Conservation (phyloP, 768 basidiomycete genomes). For the Mrakia gelida region DNA sequence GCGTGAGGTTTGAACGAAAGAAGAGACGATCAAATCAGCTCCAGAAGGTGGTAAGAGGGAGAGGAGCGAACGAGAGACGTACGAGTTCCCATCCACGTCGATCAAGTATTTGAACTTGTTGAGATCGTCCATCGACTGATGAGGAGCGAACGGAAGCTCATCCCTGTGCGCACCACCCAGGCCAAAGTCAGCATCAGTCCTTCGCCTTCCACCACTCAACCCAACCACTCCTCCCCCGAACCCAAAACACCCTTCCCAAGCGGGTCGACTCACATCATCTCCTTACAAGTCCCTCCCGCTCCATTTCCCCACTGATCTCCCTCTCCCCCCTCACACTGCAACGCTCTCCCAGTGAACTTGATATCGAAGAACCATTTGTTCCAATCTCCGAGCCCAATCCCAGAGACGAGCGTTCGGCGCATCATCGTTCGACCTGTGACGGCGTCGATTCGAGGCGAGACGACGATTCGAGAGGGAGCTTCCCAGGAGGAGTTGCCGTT, state of each 20-base stretch:
- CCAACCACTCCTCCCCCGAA: too few species aligned
- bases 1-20: background rate
- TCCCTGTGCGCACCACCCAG: background rate
- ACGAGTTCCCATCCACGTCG: slow-evolving; percentile 17
- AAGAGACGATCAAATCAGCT: background rate
- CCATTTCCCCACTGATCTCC: slow-evolving; percentile 21
- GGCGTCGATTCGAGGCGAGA: background rate
- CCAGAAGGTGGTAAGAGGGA: background rate
- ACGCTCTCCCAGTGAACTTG: slow-evolving; percentile 36
- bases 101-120: slow-evolving; percentile 10
- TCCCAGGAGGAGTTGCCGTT: background rate
- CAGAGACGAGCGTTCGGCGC: background rate
- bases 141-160: background rate
- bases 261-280: background rate
- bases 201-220: too few species aligned
- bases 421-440: background rate
- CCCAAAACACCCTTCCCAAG: too few species aligned
- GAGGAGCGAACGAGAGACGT: background rate
- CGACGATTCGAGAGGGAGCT: background rate
- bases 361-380: slow-evolving; percentile 35
- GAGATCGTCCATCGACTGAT: background rate
- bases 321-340: slow-evolving; percentile 35
- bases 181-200: background rate
- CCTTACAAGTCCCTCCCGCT: background rate
- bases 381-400: background rate